A percentile compares a stretch with the other conserved stretches of the same genome.
Conservation (phyloP, 805 yeast species). For the Saccharomyces jurei region DNA sequence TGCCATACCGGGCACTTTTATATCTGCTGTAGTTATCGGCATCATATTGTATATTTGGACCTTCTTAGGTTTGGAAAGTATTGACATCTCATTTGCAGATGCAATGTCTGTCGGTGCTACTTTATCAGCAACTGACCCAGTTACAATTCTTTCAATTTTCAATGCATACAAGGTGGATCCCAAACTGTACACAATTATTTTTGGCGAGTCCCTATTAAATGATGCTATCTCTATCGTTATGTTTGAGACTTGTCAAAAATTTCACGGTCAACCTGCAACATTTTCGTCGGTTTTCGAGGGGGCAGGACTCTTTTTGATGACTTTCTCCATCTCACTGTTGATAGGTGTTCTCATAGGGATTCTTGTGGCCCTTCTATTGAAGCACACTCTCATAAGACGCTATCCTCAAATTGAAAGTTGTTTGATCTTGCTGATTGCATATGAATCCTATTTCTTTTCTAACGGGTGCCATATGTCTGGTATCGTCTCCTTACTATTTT, state of each 20-base stretch:
- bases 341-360: conserved; percentile 88
- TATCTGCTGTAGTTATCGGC: conserved; percentile 89
- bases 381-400: conserved; percentile 87
- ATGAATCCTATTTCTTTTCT: conserved; percentile 93
- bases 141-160: conserved; percentile 89
- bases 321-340: conserved; percentile 81
- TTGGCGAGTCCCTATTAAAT: conserved; percentile 90
- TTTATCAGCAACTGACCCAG: conserved; percentile 96
- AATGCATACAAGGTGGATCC: conserved; percentile 98
- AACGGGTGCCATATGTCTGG: conserved; percentile 99
- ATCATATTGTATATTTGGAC: conserved; percentile 83
- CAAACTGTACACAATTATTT: conserved; percentile 89
- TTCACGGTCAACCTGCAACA: conserved; percentile 76
- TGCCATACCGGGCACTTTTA: conserved; percentile 95
- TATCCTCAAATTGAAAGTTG: conserved; percentile 98
- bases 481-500: conserved; percentile 85
- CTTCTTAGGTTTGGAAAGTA: conserved; percentile 79
- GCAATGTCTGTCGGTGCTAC: conserved; percentile 97
- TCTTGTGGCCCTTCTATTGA: conserved; percentile 77
- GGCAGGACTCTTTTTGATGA: conserved; percentile 84
- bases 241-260: conserved; percentile 97
- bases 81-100: conserved; percentile 87
- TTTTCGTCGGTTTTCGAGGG: conserved; percentile 84
- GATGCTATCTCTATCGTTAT: conserved; percentile 98
- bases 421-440: conserved; percentile 79